Conservation (phyloP, 1,284 basidiomycete species). For the Tilletia walkeri region DNA sequence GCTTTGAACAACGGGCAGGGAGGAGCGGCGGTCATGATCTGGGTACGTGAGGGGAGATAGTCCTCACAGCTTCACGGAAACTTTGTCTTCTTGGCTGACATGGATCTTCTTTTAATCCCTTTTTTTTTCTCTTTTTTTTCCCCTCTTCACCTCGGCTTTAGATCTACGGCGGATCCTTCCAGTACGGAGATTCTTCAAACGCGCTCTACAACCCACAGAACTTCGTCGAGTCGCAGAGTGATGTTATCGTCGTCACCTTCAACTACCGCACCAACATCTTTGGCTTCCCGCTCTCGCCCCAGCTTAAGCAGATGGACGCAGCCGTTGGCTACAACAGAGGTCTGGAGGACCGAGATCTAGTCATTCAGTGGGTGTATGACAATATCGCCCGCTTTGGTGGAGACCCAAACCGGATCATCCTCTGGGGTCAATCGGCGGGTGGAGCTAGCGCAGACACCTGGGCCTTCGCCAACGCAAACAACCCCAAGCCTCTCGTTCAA, state of each 20-base stretch:
- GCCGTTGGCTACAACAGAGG: constrained; percentile 60
- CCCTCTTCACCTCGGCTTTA: constrained; percentile 1
- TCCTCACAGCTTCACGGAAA: no score
- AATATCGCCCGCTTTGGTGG: constrained; percentile 69
- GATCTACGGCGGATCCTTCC: constrained; percentile 61
- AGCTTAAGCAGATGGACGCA: constrained; percentile 24
- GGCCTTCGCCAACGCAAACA: constrained; percentile 11
- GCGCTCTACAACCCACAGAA: constrained; percentile 29
- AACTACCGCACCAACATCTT: constrained; percentile 60
- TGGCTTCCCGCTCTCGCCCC: constrained; percentile 59
- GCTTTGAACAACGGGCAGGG: neutral
- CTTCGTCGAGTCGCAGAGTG: constrained; percentile 27
- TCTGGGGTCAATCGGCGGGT: constrained; percentile 47
- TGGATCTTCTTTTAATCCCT: constrained; percentile 1
- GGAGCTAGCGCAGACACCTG: neutral
- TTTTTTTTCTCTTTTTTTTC: no score
- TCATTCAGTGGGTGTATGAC: constrained; percentile 65
- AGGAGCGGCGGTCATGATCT: constrained; percentile 65
- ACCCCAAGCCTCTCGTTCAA: neutral
- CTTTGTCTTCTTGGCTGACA: neutral
- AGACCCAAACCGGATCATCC: constrained; percentile 61
- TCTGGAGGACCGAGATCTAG: constrained; percentile 64
- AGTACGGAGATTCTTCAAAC: constrained; percentile 36
- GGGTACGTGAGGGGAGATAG: constrained; percentile 36
- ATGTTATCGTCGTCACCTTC: constrained; percentile 59